phyloP scores from a whole-genome alignment of 2,329 filamentous ascomycete genomes.

The Verticillium isaacii region DNA sequence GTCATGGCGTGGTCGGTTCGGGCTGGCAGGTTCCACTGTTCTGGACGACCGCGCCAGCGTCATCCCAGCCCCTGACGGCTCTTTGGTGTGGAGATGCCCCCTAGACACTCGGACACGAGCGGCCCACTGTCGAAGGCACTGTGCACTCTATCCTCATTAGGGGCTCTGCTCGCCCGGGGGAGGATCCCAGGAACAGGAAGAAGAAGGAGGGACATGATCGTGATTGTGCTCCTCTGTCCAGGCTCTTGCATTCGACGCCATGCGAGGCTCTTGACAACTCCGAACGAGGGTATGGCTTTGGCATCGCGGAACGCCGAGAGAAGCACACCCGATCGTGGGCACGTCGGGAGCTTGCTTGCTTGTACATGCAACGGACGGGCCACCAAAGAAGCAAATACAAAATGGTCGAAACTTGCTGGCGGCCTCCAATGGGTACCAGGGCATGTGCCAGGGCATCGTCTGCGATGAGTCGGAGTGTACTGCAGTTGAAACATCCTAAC shows the following conservation, averaged over 20 bases:
- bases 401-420: too few relatives aligned
- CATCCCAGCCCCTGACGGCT: neutral
- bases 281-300: too few relatives aligned
- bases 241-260: too few relatives aligned
- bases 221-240: too few relatives aligned
- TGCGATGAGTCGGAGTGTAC: neutral
- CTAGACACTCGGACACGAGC: neutral
- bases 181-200: neutral
- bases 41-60: neutral
- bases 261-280: too few relatives aligned
- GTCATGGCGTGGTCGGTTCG: neutral
- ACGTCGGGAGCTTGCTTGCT: too few relatives aligned
- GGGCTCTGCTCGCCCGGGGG: neutral
- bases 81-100: neutral
- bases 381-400: too few relatives aligned
- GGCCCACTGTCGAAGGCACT: neutral
- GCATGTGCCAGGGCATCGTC: neutral
- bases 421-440: neutral
- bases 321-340: too few relatives aligned
- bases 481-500: neutral
- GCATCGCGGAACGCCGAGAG: too few relatives aligned
- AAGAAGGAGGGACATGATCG: too few relatives aligned
- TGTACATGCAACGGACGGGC: too few relatives aligned
- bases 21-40: neutral
- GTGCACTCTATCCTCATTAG: neutral